phyloP scores from a whole-genome alignment of 1,139 yeast species.

The Pichia sp. region DNA sequence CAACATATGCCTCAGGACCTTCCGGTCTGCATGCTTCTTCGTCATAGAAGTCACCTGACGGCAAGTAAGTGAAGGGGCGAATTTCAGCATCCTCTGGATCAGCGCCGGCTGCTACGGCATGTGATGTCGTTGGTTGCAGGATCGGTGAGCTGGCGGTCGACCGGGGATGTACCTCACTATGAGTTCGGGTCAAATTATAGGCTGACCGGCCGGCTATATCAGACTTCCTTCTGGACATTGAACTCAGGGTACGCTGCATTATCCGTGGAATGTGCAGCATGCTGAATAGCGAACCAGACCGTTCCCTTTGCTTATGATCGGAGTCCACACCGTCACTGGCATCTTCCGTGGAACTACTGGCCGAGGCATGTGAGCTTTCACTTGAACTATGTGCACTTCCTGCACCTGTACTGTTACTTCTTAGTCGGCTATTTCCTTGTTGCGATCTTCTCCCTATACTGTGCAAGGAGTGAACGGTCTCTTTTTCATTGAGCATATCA shows the following conservation, averaged over 20 bases:
- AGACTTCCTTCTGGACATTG: background rate
- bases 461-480: background rate
- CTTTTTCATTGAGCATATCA: background rate
- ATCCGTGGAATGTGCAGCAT: conserved; percentile 7
- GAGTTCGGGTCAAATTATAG: conserved; percentile 1
- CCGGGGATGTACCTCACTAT: background rate
- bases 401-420: background rate
- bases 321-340: background rate
- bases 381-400: background rate
- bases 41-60: conserved; percentile 3
- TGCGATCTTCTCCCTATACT: background rate
- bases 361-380: background rate
- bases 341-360: background rate
- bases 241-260: background rate
- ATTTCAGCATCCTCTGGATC: background rate
- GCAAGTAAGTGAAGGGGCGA: conserved; percentile 4
- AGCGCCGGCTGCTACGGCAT: conserved; percentile 15
- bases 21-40: conserved; percentile 5
- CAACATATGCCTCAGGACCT: conserved; percentile 2
- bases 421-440: background rate
- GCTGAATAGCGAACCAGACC: conserved; percentile 8
- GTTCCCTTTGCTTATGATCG: background rate
- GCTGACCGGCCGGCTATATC: background rate
- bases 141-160: background rate
- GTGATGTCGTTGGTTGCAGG: conserved; percentile 12